phyloP scores from a whole-genome alignment of 805 yeast genomes.

The Candida pseudoglaebosa region DNA sequence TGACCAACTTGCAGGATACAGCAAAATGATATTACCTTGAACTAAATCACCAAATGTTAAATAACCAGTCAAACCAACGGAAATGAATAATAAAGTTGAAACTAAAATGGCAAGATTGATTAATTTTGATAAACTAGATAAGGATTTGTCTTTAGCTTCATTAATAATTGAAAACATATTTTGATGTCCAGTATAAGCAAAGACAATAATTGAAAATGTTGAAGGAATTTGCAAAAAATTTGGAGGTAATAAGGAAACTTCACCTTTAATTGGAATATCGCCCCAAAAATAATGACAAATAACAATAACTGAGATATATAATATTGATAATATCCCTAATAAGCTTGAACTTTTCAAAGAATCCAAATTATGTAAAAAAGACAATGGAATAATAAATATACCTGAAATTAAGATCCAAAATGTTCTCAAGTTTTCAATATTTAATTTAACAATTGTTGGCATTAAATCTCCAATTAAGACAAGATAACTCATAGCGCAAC shows the following conservation, averaged over 20 bases:
- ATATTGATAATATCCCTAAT: slow-evolving; percentile 77
- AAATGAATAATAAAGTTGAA: slow-evolving; percentile 59
- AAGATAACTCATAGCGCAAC: slow-evolving; percentile 63
- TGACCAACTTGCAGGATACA: slow-evolving; percentile 63
- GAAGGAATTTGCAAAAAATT: slow-evolving; percentile 50
- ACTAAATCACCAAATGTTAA: slow-evolving; percentile 81
- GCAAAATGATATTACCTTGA: slow-evolving; percentile 71
- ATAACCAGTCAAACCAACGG: slow-evolving; percentile 81
- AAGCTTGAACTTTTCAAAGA: slow-evolving; percentile 83
- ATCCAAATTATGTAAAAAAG: slow-evolving; percentile 71
- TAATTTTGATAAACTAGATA: slow-evolving; percentile 36
- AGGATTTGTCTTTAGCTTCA: slow-evolving; percentile 60
- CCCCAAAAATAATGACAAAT: slow-evolving; percentile 61
- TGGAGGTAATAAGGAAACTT: slow-evolving; percentile 30
- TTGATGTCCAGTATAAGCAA: slow-evolving; percentile 95
- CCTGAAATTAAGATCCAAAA: slow-evolving; percentile 59
- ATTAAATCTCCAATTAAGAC: slow-evolving; percentile 68
- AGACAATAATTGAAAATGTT: slow-evolving; percentile 86
- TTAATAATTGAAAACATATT: slow-evolving; percentile 88
- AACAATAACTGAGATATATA: slow-evolving; percentile 69
- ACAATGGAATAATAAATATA: slow-evolving; percentile 51
- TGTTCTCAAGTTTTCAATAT: slow-evolving; percentile 33
- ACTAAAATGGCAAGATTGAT: slow-evolving; percentile 49
- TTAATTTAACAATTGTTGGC: slow-evolving; percentile 49
- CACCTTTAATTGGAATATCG: slow-evolving; percentile 44